phyloP scores from a whole-genome alignment of 2,329 filamentous ascomycete species.

The Pyricularia grisea region DNA sequence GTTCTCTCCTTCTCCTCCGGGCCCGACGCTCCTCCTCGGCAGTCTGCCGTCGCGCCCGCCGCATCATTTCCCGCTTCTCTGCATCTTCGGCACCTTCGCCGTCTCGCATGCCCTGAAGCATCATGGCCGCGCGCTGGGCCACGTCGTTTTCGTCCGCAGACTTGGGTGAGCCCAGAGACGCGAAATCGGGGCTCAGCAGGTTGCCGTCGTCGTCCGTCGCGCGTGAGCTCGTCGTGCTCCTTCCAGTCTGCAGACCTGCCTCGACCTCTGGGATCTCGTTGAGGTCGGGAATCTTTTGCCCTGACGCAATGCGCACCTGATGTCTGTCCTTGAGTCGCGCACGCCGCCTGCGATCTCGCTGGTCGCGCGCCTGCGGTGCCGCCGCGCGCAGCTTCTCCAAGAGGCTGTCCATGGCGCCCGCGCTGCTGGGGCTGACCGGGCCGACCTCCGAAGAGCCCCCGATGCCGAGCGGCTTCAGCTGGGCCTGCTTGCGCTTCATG shows the following conservation, averaged over 20 bases:
- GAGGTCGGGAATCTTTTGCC: slow-evolving; percentile 74
- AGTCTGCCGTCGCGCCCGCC: slow-evolving; percentile 55
- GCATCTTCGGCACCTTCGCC: slow-evolving; percentile 46
- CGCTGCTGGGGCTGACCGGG: slow-evolving; percentile 59
- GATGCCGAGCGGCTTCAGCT: slow-evolving; percentile 40
- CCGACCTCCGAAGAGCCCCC: slow-evolving; percentile 31
- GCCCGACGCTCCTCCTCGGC: slow-evolving; percentile 69
- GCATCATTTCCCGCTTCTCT: slow-evolving; percentile 49
- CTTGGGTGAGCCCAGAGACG: slow-evolving; percentile 17
- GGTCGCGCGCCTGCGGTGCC: slow-evolving; percentile 80
- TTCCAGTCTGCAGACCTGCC: slow-evolving; percentile 19
- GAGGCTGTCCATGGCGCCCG: slow-evolving; percentile 91
- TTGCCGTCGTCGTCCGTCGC: slow-evolving; percentile 38
- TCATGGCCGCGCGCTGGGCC: slow-evolving; percentile 70
- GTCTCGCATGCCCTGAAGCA: slow-evolving; percentile 74
- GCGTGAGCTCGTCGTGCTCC: slow-evolving; percentile 22
- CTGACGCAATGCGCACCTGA: slow-evolving; percentile 80
- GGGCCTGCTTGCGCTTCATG: slow-evolving; percentile 82
- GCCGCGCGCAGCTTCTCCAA: slow-evolving; percentile 92
- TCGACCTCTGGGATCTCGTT: slow-evolving; percentile 52
- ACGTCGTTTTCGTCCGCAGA: slow-evolving; percentile 59
- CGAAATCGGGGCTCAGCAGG: slow-evolving; percentile 39
- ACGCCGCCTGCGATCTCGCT: slow-evolving; percentile 77
- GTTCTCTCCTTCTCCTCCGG: slow-evolving; percentile 57
- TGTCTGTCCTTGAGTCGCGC: slow-evolving; percentile 85